Evolutionary conservation across 2,329 filamentous ascomycete species (phyloP), one percentile per base, ranked within the genome.

Genomic region (Colletotrichum cuscutae): DNA sequence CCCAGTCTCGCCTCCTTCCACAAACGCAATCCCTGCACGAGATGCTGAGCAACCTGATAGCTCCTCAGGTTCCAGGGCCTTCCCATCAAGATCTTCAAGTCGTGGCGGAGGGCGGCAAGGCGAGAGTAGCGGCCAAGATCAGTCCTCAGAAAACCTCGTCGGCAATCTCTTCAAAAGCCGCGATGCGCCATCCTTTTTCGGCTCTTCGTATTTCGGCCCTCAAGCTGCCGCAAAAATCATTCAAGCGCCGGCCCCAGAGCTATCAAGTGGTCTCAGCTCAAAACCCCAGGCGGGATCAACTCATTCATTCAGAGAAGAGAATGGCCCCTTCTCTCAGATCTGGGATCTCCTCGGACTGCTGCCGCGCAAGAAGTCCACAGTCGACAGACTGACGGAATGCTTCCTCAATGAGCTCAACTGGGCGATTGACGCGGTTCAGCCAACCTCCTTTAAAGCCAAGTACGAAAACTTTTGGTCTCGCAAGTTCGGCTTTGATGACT

Each of bases 331-430:
- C 37, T 82, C 80, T 3, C 82, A 83, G 54, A 81, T 84, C 13
- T 85, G 83, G 83, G 83, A 85, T 59, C 74, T 85, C 1, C 76
- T 84, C 5, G 83, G 83, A 0, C 72, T 80, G 1, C 72, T 85
- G 7, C 83, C 83, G 1, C 79, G 82, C 1, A 80, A 80, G 37
- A 83, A 82, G 72, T 75, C 79, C 1, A 80, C 79, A 0, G 83
- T 83, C 1, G 82, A 84, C 56, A 76, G 79, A 4, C 75, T 84
- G 19, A 79, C 80, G 2, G 75, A 80, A 11, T 74, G 75, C 24
- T 84, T 84, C 61, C 64, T 84, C 7, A 72, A 77, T 0, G 79
- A 84, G 66, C 77, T 84, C 7, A 84, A 82, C 61, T 79, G 77
- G 76, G 77, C 80, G 5, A 80, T 82, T 52, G 82, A 84, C 68